Evolutionary conservation across 164 flowering plant genomes (phyloP).

Genomic region (Chimonanthus salicifolius): DNA sequence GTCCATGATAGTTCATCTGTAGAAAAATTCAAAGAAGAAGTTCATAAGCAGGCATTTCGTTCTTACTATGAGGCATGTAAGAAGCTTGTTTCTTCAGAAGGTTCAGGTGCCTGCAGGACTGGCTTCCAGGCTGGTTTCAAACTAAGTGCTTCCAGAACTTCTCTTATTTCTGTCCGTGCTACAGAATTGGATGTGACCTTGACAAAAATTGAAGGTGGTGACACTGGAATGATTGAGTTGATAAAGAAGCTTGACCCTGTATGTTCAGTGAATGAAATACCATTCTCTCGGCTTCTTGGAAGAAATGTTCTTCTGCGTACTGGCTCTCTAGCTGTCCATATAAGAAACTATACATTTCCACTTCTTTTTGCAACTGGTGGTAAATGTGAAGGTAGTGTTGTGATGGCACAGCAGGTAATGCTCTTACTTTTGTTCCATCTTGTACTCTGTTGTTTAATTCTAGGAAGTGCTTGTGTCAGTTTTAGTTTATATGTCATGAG

Average conservation of each 20-base stretch:
- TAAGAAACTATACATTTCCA: slow-evolving; percentile 83
- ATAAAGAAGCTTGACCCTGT: slow-evolving; percentile 85
- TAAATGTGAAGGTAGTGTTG: slow-evolving; percentile 84
- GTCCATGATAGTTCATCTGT: slow-evolving; percentile 53
- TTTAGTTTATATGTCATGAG: neutral
- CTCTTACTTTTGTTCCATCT: slow-evolving; percentile 6
- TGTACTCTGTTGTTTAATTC: slow-evolving; percentile 1
- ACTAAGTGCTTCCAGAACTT: slow-evolving; percentile 64
- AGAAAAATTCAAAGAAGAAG: slow-evolving; percentile 57
- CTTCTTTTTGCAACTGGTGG: slow-evolving; percentile 66
- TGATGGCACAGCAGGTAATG: slow-evolving; percentile 93
- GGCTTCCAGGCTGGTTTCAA: slow-evolving; percentile 95
- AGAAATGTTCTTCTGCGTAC: slow-evolving; percentile 60
- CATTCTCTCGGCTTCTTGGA: slow-evolving; percentile 84
- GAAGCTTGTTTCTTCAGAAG: slow-evolving; percentile 53
- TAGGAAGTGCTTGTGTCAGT: neutral
- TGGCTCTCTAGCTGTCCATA: slow-evolving; percentile 59
- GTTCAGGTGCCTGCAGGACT: slow-evolving; percentile 81
- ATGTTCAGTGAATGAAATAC: slow-evolving; percentile 53
- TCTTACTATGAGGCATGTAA: slow-evolving; percentile 87
- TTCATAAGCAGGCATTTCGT: slow-evolving; percentile 66
- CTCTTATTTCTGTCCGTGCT: slow-evolving; percentile 75
- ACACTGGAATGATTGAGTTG: slow-evolving; percentile 84
- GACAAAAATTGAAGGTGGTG: slow-evolving; percentile 83
- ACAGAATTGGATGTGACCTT: slow-evolving; percentile 70